Base-by-base conservation (phyloP, 2,329 filamentous ascomycete genomes). In the Clarireedia sp. region DNA sequence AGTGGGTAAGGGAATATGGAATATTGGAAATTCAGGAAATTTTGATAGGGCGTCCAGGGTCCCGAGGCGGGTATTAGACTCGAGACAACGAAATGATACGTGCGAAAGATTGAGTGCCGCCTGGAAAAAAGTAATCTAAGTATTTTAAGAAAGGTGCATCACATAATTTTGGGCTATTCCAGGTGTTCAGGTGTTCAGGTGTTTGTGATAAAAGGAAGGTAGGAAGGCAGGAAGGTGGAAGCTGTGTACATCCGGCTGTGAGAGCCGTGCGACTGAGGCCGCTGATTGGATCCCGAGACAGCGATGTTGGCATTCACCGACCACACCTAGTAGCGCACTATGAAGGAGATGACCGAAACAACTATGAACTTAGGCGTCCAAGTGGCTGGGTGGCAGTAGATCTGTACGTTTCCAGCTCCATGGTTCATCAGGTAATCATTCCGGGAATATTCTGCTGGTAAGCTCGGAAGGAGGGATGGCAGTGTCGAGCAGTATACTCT, bases 361-460 rank as follows among this genome's bases (percentile, higher is more conserved):
- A 54, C 7, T n/a, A 33, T 23, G 24, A 6, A 54, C 45, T 43
- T 26, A 33, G 45, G 45, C 40, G 14, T n/a, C 37, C 17, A 26
- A 47, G 36, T 49, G 10, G 17, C 49, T 40, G 51, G 41, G 24
- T 37, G 38, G 38, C 38, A 19, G 38, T n/a, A 45, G 41, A 49
- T 41, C 38, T 23, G 33, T 33, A 48, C 17, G 12, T 40, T 54
- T 36, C 52, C 52, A 54, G 52, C 33, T 38, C 49, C 23, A 12
- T 54, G 52, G 52, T 49, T 54, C 52, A 49, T 38, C n/a, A 49
- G 37, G 52, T 3, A 46, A 49, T 37, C 24, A 49, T 29, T 41
- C 49, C 24, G 45, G 45, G 48, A 29, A 23, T 21, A 19, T 45
- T 10, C 21, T 45, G 17, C 41, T 45, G 41, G 41, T 23, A 45